Conservation (phyloP, 2,329 filamentous ascomycete genomes). For the Aspergillus texensis region DNA sequence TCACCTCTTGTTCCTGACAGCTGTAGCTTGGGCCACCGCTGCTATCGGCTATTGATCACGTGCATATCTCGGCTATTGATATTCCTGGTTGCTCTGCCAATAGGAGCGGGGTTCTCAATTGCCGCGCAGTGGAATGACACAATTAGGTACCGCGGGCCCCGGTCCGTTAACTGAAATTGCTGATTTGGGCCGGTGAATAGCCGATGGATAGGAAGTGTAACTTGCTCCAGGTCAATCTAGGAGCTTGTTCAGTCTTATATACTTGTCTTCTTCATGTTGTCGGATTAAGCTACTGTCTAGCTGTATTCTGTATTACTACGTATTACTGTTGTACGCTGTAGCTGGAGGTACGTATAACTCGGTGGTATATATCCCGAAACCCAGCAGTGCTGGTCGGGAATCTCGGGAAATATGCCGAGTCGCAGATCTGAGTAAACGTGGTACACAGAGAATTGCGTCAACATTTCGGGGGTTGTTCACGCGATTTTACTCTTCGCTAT, state of each 20-base stretch:
- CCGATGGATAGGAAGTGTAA: slow-evolving; percentile 1
- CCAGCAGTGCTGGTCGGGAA: not conserved
- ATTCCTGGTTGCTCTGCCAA: slow-evolving; percentile 11
- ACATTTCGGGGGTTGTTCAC: not conserved
- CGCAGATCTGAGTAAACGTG: not conserved
- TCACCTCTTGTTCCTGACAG: not conserved
- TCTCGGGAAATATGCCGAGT: not conserved
- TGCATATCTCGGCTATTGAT: slow-evolving; percentile 10
- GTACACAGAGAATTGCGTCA: not conserved
- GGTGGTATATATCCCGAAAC: slow-evolving; percentile 5
- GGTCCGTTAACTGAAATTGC: slow-evolving; percentile 11
- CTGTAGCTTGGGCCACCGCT: not conserved
- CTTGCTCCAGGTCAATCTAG: not conserved
- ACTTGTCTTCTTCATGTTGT: not conserved
- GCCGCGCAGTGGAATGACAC: slow-evolving; percentile 13
- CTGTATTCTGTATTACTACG: not conserved
- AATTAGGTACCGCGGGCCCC: not conserved
- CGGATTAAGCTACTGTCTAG: not conserved
- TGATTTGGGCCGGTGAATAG: slow-evolving; percentile 3
- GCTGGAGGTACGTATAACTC: not conserved
- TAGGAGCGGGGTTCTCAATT: slow-evolving; percentile 2
- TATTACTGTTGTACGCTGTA: not conserved
- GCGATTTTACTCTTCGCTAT: not conserved
- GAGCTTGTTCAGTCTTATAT: not conserved
- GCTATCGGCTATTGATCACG: slow-evolving; percentile 14